Evolutionary conservation across 2,329 filamentous ascomycete species (phyloP).

Genomic region (Aschersonia sp.): DNA sequence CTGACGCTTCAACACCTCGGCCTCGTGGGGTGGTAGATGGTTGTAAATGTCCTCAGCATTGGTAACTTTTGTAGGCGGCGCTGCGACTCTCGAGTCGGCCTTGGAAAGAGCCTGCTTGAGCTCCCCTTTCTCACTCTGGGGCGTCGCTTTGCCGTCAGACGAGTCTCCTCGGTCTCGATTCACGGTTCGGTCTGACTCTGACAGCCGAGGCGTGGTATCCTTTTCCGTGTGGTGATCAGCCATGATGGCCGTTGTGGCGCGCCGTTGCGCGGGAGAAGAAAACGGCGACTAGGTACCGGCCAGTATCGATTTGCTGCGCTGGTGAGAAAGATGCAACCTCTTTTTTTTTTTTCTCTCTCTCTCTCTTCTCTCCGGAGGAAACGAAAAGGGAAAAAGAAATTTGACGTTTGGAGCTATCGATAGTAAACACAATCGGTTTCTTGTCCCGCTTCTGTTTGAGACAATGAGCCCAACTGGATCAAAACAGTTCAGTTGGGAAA

Average conservation of each 20-base stretch:
- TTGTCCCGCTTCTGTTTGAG: background rate
- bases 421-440: background rate
- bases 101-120: slow-evolving; percentile 4
- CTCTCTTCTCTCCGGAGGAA: too few species aligned
- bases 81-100: slow-evolving; percentile 6
- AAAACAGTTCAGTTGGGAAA: background rate
- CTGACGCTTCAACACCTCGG: slow-evolving; percentile 52
- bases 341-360: too few species aligned
- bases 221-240: slow-evolving; percentile 1
- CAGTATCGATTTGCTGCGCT: too few species aligned
- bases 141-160: slow-evolving; percentile 2
- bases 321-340: too few species aligned
- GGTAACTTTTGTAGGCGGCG: slow-evolving; percentile 13
- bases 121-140: slow-evolving; percentile 1
- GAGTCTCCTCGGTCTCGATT: slow-evolving; percentile 1
- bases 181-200: slow-evolving; percentile 3
- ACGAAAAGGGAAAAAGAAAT: too few species aligned
- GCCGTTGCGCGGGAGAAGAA: slow-evolving; percentile 1
- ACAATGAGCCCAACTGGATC: background rate
- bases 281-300: background rate
- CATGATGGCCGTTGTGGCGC: slow-evolving; percentile 1
- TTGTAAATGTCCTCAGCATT: slow-evolving; percentile 38
- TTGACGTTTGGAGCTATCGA: background rate
- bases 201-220: background rate
- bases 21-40: slow-evolving; percentile 52